Evolutionary conservation across 768 basidiomycete genomes (phyloP).

Genomic region (Auriscalpium microsporum): DNA sequence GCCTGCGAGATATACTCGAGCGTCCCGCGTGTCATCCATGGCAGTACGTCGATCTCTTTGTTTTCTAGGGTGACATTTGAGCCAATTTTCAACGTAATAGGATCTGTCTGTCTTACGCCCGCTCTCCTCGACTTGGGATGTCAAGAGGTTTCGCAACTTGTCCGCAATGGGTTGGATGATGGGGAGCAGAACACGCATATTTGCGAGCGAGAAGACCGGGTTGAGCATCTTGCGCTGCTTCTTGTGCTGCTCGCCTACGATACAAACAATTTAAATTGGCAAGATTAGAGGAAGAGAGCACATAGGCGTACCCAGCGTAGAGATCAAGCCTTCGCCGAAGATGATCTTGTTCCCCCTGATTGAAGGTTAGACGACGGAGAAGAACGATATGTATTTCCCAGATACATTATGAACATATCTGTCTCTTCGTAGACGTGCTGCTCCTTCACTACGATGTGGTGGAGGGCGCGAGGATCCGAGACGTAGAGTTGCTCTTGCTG

Average conservation of each 20-base stretch:
- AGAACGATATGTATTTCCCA: not conserved
- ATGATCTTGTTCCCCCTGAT: not conserved
- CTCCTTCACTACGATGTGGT: not conserved
- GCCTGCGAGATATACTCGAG: conserved; percentile 18
- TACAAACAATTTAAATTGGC: conserved; percentile 12
- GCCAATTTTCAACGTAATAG: too few relatives aligned
- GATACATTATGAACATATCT: not conserved
- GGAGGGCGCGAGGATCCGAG: conserved; percentile 16
- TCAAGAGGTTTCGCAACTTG: conserved; percentile 1
- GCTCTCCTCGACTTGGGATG: too few relatives aligned
- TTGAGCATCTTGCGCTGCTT: conserved; percentile 7
- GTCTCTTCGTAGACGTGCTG: not conserved
- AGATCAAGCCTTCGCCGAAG: not conserved
- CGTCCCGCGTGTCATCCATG: conserved; percentile 14
- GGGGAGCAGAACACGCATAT: conserved; percentile 17
- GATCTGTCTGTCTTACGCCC: too few relatives aligned
- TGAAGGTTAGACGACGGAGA: not conserved
- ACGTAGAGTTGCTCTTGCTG: conserved; percentile 15
- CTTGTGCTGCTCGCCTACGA: not conserved
- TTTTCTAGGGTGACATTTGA: not conserved
- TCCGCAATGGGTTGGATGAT: conserved; percentile 12
- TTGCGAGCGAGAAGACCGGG: conserved; percentile 12
- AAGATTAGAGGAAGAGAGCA: not conserved
- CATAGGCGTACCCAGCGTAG: not conserved
- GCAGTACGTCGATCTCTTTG: conserved; percentile 11